Conservation (phyloP, 352 stramenopile species). For the Phytophthora parvispora region DNA sequence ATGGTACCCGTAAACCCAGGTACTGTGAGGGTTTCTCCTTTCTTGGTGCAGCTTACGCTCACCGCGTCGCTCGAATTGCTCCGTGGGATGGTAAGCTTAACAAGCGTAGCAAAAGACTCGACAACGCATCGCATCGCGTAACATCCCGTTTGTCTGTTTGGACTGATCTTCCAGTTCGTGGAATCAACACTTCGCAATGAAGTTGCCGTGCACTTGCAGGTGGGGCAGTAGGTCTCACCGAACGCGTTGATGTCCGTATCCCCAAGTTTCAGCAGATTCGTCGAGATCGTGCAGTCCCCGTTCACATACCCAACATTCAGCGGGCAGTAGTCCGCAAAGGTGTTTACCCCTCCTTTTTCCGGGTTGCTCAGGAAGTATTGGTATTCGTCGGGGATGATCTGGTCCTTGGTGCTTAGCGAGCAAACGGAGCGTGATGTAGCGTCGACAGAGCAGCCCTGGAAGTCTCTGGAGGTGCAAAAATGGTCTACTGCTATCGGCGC, state of each 20-base stretch:
- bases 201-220: conserved; percentile 71
- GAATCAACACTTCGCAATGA: conserved; percentile 70
- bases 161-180: conserved; percentile 55
- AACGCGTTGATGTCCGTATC: conserved; percentile 67
- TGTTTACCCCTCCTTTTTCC: conserved; percentile 54
- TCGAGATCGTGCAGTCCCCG: conserved; percentile 59
- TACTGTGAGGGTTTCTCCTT: conserved; percentile 50
- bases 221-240: conserved; percentile 77
- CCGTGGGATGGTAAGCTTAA: conserved; percentile 56
- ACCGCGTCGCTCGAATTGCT: conserved; percentile 21
- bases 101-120: conserved; percentile 5
- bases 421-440: conserved; percentile 67
- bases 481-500: conserved; percentile 49
- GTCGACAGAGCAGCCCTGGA: conserved; percentile 77
- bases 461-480: conserved; percentile 51
- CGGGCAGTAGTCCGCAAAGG: conserved; percentile 76
- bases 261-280: conserved; percentile 53
- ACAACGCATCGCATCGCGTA: conserved; percentile 64
- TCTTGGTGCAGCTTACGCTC: conserved; percentile 53
- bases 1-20: conserved; percentile 61
- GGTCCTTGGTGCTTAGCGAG: conserved; percentile 38
- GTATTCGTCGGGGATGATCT: conserved; percentile 52
- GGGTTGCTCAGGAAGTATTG: conserved; percentile 67
- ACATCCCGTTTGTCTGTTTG: conserved; percentile 62
- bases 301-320: conserved; percentile 64